Evolutionary conservation across 2,329 filamentous ascomycete genomes (phyloP).

Genomic region (Pseudogymnoascus sp.): DNA sequence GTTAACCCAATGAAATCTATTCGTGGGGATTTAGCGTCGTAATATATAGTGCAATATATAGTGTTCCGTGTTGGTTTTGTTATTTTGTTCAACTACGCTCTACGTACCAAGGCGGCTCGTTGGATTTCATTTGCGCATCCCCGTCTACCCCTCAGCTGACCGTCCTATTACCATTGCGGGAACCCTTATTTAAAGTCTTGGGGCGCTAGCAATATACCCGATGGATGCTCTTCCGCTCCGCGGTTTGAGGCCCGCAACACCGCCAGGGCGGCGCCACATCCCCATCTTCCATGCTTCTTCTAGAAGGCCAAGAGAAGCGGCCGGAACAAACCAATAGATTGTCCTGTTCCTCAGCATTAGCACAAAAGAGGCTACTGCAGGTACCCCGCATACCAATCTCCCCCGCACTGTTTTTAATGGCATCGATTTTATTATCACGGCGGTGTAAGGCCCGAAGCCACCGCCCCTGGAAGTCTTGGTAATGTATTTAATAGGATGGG

Average conservation of each 20-base stretch:
- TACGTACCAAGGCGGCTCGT: background rate
- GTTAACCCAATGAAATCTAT: background rate
- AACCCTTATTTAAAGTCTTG: constrained; percentile 4
- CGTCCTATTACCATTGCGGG: background rate
- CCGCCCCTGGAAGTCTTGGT: background rate
- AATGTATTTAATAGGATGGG: background rate
- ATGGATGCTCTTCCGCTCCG: background rate
- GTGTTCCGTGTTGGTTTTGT: background rate
- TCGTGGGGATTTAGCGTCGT: background rate
- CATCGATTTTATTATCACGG: constrained; percentile 2
- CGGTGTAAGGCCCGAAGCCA: constrained; percentile 8
- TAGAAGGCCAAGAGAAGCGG: background rate
- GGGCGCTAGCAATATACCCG: background rate
- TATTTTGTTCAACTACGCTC: background rate
- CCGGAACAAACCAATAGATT: background rate
- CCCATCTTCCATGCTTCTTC: background rate
- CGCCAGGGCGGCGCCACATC: background rate
- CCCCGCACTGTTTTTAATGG: background rate
- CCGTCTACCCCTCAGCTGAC: constrained; percentile 4
- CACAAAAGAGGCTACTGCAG: constrained; percentile 5
- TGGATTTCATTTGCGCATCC: background rate
- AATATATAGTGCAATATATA: background rate
- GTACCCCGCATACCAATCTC: constrained; percentile 4
- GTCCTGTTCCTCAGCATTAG: background rate
- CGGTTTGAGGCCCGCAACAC: constrained; percentile 1